Conservation (phyloP, 495 filamentous ascomycete species). For the Ascodesmis nigricans region DNA sequence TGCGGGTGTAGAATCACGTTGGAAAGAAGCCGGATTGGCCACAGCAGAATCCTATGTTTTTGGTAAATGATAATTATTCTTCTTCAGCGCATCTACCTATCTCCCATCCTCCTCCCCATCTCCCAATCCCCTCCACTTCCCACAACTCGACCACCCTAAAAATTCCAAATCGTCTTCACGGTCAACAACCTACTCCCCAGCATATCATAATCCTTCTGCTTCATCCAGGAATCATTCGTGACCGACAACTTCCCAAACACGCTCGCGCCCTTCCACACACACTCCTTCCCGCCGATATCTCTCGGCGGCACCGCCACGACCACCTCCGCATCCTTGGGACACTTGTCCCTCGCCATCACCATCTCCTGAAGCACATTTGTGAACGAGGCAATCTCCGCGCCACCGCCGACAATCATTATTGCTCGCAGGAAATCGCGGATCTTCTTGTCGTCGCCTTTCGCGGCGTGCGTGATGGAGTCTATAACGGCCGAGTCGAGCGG, state of each 20-base stretch:
- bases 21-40: no score
- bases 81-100: no score
- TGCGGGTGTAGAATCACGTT: no score
- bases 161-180: conserved; percentile 76
- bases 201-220: conserved; percentile 66
- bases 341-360: conserved; percentile 47
- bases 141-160: no score
- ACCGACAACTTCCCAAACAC: conserved; percentile 77
- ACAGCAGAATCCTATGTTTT: no score
- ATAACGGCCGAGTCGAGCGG: conserved; percentile 78
- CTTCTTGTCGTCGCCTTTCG: conserved; percentile 75
- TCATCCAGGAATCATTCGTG: conserved; percentile 90
- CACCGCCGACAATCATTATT: conserved; percentile 91
- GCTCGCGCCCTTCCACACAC: conserved; percentile 92
- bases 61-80: no score
- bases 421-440: conserved; percentile 74
- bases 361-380: conserved; percentile 58
- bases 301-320: conserved; percentile 70
- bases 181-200: conserved; percentile 56
- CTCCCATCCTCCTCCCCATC: no score
- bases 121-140: no score
- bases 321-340: conserved; percentile 26
- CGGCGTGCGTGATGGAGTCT: conserved; percentile 65
- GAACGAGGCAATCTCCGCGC: conserved; percentile 56
- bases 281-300: conserved; percentile 83